A percentile compares a stretch with the other conserved stretches of the same genome.
phyloP scores from a whole-genome alignment of 805 yeast species.

The Nematodospora valgi region DNA sequence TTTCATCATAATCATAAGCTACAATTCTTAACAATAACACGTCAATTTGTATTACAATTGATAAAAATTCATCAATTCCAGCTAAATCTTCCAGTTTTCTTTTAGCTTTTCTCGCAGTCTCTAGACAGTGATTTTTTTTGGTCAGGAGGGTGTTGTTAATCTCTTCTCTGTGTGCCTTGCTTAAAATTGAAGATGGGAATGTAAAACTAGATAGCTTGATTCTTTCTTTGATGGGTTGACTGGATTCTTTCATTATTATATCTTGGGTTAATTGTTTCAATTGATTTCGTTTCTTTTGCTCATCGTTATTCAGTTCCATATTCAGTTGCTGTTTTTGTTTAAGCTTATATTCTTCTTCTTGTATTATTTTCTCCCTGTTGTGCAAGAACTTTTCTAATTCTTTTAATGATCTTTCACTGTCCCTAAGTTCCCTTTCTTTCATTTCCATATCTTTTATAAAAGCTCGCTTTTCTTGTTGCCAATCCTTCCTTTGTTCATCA shows the following conservation, averaged over 20 bases:
- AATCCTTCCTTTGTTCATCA: no score
- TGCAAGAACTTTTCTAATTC: conserved; percentile 9
- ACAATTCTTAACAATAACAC: conserved; percentile 23
- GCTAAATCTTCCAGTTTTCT: conserved; percentile 10
- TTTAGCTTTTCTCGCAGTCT: conserved; percentile 17
- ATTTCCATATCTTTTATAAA: conserved; percentile 1
- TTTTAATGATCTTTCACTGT: conserved; percentile 6
- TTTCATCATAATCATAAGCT: conserved; percentile 30
- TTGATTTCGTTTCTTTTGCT: conserved; percentile 15
- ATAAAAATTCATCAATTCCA: conserved; percentile 19
- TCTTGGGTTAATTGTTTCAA: conserved; percentile 18
- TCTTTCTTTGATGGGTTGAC: conserved; percentile 8
- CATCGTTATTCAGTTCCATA: no score
- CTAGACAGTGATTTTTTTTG: conserved; percentile 19
- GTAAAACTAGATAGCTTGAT: not conserved
- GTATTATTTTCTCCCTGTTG: conserved; percentile 9
- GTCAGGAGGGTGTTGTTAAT: conserved; percentile 7
- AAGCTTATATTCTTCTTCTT: conserved; percentile 6
- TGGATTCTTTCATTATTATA: conserved; percentile 13
- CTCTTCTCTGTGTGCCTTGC: conserved; percentile 10
- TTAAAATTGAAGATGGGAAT: conserved; percentile 1
- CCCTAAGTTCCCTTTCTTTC: conserved; percentile 5
- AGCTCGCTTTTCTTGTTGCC: no score
- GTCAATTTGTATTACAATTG: conserved; percentile 25
- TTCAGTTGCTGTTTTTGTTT: conserved; percentile 1